Percentiles rank a stretch among this genome's conserved stretches.
Conservation (phyloP, 805 yeast species). For the Cyberlindnera subsufficiens region DNA sequence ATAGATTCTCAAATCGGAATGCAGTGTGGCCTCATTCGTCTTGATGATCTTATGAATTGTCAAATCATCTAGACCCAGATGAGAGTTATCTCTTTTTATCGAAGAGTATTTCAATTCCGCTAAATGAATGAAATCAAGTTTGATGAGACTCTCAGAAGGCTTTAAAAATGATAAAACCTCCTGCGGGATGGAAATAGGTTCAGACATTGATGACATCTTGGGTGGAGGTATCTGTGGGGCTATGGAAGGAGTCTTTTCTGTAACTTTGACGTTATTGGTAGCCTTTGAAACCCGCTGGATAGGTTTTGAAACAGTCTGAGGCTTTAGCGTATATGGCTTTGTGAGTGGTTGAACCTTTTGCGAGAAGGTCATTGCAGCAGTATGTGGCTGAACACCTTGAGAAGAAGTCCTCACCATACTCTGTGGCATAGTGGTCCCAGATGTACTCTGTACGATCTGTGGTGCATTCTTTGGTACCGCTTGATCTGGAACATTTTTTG, state of each 20-base stretch:
- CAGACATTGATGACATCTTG: conserved; percentile 2
- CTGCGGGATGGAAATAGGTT: not conserved
- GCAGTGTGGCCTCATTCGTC: conserved; percentile 16
- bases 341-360: too few species aligned
- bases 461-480: too few species aligned
- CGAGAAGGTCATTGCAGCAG: too few species aligned
- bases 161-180: not conserved
- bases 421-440: too few species aligned
- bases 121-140: conserved; percentile 19
- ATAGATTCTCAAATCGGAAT: conserved; percentile 19
- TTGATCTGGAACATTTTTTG: too few species aligned
- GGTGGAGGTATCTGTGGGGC: conserved; percentile 17
- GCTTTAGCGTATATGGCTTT: too few species aligned
- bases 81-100: not conserved
- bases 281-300: too few species aligned
- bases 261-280: too few species aligned
- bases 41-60: conserved; percentile 28
- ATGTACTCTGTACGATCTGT: too few species aligned
- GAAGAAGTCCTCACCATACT: too few species aligned
- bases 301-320: too few species aligned
- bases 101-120: conserved; percentile 11
- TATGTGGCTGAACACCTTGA: too few species aligned
- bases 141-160: conserved; percentile 14
- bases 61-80: conserved; percentile 22
- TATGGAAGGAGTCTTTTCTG: not conserved